Evolutionary conservation across 2,329 filamentous ascomycete genomes (phyloP).

Genomic region (Rachicladosporium sp.): DNA sequence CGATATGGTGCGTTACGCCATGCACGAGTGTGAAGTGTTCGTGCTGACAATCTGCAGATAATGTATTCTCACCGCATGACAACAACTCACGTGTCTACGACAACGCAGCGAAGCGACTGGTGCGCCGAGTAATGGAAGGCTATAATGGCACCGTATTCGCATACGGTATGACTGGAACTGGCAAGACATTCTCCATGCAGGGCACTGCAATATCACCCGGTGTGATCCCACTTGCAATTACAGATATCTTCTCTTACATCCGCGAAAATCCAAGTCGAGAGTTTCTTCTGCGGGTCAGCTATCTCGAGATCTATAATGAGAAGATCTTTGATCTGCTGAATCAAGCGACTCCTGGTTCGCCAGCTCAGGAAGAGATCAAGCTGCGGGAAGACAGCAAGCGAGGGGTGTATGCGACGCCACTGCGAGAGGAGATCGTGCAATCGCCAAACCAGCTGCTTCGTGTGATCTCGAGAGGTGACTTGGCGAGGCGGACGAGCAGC

Average conservation of each 20-base stretch:
- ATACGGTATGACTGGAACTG: constrained; percentile 97
- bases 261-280: constrained; percentile 90
- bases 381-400: constrained; percentile 90
- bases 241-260: constrained; percentile 98
- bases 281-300: constrained; percentile 90
- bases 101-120: constrained; percentile 80
- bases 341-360: constrained; percentile 47
- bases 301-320: constrained; percentile 98
- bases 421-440: constrained; percentile 98
- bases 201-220: constrained; percentile 89
- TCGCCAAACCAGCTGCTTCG: constrained; percentile 88
- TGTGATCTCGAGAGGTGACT: constrained; percentile 88
- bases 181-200: constrained; percentile 99
- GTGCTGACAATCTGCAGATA: constrained; percentile 48
- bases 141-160: constrained; percentile 98
- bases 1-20: constrained; percentile 59
- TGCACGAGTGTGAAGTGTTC: not conserved
- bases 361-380: constrained; percentile 85
- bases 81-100: constrained; percentile 94
- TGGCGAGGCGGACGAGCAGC: constrained; percentile 78
- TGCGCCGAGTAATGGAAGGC: constrained; percentile 95
- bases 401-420: constrained; percentile 86
- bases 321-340: constrained; percentile 89
- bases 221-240: constrained; percentile 93
- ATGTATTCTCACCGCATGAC: constrained; percentile 88